Base-by-base conservation (phyloP, 208 protist species). In the Trypanosoma cruzi region DNA sequence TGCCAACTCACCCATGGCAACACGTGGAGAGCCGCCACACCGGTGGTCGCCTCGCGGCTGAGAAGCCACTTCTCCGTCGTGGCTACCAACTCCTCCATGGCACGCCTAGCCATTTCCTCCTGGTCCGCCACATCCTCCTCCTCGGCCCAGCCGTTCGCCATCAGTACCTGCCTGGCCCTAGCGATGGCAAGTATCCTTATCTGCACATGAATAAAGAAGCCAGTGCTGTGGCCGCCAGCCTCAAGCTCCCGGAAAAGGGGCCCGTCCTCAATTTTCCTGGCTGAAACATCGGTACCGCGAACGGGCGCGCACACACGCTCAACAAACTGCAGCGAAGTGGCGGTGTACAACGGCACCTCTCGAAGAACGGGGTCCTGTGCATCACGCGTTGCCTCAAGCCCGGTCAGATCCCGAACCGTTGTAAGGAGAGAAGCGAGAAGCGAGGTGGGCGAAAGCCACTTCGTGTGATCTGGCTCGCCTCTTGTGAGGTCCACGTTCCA, bases 1-100 rank as follows among this genome's bases (percentile, higher is more conserved):
- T 63, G 32, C 68, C 68, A 73, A 34, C 59, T 65, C 50, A 67
- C 68, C 68, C 68, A 73, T 13, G 58, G 59, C 4, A 73, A 20
- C 5, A 28, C 59, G 28, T 56, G 18, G 10, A 73, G 49, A 11
- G 52, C 52, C 18, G 48, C 11, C 24, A 34, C 57, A 58, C 13
- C 28, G 22, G 32, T 4, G 1, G 6, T n/a, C 36, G 11, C 57
- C 31, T 24, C 40, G 4, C 59, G 59, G 10, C 34, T n/a, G 22
- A 18, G 37, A 29, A 67, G 13, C 59, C 59, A 73, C 20, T n/a
- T 2, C 20, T 67, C 11, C n/a, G 48, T 32, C 10, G 52, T 29
- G 28, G 46, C 26, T 24, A 73, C 68, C 34, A 73, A 24, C 31
- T 34, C 52, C 58, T 67, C 68, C 68, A 73, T 73, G 24, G 60